Percentiles rank a stretch among this genome's conserved stretches.
Conservation (phyloP, 1,139 yeast species). For the Saccharomycopsis hybrid region DNA sequence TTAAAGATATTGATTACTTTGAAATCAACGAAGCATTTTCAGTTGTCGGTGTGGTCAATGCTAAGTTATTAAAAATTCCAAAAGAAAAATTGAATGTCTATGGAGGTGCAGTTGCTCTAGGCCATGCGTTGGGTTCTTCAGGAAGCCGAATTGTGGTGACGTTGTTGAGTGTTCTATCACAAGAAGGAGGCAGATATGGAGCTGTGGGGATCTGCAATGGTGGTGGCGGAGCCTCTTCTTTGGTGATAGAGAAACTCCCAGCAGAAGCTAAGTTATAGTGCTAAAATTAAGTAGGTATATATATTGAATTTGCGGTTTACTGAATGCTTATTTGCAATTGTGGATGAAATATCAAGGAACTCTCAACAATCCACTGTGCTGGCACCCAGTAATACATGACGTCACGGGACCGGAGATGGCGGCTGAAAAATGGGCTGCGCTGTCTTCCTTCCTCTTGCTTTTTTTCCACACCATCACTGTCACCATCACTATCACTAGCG, state of each 20-base stretch:
- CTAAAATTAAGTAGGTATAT: neutral
- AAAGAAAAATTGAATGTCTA: conserved; percentile 76
- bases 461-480: too few relatives aligned
- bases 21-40: conserved; percentile 97
- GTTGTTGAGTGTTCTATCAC: conserved; percentile 63
- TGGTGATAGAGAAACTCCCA: conserved; percentile 52
- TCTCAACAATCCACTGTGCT: too few relatives aligned
- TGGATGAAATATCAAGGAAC: neutral
- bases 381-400: too few relatives aligned
- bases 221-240: conserved; percentile 96
- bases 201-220: conserved; percentile 97
- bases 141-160: conserved; percentile 95
- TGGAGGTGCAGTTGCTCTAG: conserved; percentile 98
- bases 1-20: conserved; percentile 41
- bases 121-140: conserved; percentile 95
- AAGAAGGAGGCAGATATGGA: conserved; percentile 84
- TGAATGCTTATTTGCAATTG: neutral
- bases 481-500: too few relatives aligned
- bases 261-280: neutral
- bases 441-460: too few relatives aligned
- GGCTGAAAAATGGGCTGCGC: too few relatives aligned
- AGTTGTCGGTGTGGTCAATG: conserved; percentile 88
- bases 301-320: neutral
- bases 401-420: too few relatives aligned
- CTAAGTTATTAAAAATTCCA: conserved; percentile 62